Evolutionary conservation across 352 stramenopile species (phyloP).

Genomic region (Globisporangium nodosum): DNA sequence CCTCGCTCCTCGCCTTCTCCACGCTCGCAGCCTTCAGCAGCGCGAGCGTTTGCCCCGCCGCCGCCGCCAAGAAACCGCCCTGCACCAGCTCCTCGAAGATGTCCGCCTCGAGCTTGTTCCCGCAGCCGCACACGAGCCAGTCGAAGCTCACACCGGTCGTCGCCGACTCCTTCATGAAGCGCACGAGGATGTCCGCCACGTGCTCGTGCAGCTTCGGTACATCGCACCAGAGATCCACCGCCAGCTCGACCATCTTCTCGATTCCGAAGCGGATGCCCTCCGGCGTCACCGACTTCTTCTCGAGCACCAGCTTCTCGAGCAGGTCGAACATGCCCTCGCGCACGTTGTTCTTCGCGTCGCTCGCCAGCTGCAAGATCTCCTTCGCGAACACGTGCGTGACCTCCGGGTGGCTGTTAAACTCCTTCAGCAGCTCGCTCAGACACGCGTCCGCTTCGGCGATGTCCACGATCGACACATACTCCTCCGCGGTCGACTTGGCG

Average conservation of each 20-base stretch:
- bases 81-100: slow-evolving; percentile 66
- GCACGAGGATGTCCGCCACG: slow-evolving; percentile 59
- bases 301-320: slow-evolving; percentile 55
- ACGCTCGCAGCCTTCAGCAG: slow-evolving; percentile 29
- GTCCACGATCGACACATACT: slow-evolving; percentile 75
- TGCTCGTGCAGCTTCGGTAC: slow-evolving; percentile 80
- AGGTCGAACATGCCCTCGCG: slow-evolving; percentile 64
- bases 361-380: slow-evolving; percentile 48
- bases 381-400: slow-evolving; percentile 51
- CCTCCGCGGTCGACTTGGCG: slow-evolving; percentile 69
- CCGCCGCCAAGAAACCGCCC: slow-evolving; percentile 54
- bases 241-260: slow-evolving; percentile 51
- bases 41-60: slow-evolving; percentile 44
- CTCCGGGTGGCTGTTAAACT: slow-evolving; percentile 57
- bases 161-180: slow-evolving; percentile 59
- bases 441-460: slow-evolving; percentile 64
- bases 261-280: slow-evolving; percentile 54
- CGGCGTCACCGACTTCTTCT: slow-evolving; percentile 52
- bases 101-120: slow-evolving; percentile 43
- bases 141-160: slow-evolving; percentile 59
- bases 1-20: slow-evolving; percentile 43
- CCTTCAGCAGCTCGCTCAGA: slow-evolving; percentile 54
- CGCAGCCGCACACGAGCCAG: slow-evolving; percentile 54
- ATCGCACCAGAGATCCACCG: slow-evolving; percentile 72
- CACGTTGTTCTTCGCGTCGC: slow-evolving; percentile 56